Conservation (phyloP, 768 basidiomycete species). For the Tylopilus balloui region DNA sequence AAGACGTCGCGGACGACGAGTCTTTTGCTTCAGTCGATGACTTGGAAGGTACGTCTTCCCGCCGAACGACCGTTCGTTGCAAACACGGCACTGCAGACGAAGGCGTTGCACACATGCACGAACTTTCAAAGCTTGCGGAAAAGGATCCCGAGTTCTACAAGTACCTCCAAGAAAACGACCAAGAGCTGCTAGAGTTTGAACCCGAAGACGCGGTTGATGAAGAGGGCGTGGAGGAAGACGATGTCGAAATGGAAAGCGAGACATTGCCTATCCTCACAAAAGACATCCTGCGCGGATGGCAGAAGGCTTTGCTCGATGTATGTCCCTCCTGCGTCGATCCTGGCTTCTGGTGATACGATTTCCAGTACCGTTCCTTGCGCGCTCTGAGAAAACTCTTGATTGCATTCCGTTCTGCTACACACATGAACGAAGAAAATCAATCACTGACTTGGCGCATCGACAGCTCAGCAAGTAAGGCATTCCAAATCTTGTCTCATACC, state of each 20-base stretch:
- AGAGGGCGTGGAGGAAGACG: conserved; percentile 42
- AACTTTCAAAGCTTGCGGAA: conserved; percentile 84
- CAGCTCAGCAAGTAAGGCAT: conserved; percentile 45
- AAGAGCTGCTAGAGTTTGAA: conserved; percentile 81
- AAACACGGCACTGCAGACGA: conserved; percentile 45
- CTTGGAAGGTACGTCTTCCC: conserved; percentile 49
- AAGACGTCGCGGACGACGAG: conserved; percentile 49
- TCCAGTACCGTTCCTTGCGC: conserved; percentile 80
- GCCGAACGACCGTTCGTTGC: not conserved
- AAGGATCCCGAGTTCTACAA: conserved; percentile 99
- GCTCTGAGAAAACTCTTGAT: conserved; percentile 79
- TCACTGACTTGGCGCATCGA: conserved; percentile 85
- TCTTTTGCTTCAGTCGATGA: conserved; percentile 80
- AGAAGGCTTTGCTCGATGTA: conserved; percentile 83
- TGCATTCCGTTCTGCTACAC: conserved; percentile 87
- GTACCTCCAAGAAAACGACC: conserved; percentile 94
- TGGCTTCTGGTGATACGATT: not conserved
- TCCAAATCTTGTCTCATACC: not conserved
- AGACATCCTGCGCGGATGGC: conserved; percentile 75
- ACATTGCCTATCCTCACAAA: conserved; percentile 58
- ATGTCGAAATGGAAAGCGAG: conserved; percentile 40
- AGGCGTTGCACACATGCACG: conserved; percentile 68
- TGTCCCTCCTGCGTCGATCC: conserved; percentile 12
- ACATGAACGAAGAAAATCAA: conserved; percentile 83
- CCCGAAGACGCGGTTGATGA: conserved; percentile 44